phyloP scores from a whole-genome alignment of 108 stramenopile species.

The Nitzschia sp. region DNA sequence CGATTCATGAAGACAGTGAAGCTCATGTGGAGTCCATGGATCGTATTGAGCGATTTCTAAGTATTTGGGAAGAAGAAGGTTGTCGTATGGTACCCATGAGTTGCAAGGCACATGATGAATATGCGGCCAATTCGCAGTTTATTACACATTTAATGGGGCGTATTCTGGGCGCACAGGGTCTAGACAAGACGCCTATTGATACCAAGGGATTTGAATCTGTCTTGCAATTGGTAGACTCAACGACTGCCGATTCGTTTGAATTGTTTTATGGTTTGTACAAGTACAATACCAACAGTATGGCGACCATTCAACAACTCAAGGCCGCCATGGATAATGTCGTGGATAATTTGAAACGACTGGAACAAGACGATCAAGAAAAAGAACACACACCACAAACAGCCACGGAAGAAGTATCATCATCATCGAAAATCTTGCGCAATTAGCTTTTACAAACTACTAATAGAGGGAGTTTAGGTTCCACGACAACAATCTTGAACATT shows the following conservation, averaged over 20 bases:
- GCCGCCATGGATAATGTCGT: conserved; percentile 72
- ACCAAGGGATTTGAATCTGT: conserved; percentile 97
- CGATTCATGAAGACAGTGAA: conserved; percentile 70
- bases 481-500: not conserved
- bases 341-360: conserved; percentile 49
- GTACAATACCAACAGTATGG: conserved; percentile 82
- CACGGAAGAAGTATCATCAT: conserved; percentile 2
- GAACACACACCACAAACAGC: too few relatives aligned
- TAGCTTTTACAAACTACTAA: too few relatives aligned
- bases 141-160: conserved; percentile 98
- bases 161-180: conserved; percentile 90
- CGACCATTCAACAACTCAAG: conserved; percentile 58
- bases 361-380: conserved; percentile 48
- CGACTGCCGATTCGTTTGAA: conserved; percentile 97
- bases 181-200: conserved; percentile 87
- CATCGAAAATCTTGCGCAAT: conserved; percentile 7
- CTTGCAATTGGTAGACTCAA: conserved; percentile 88
- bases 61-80: conserved; percentile 97
- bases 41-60: conserved; percentile 90
- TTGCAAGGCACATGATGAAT: conserved; percentile 93
- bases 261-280: conserved; percentile 98
- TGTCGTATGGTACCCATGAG: conserved; percentile 98
- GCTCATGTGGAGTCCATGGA: conserved; percentile 74
- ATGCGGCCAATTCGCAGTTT: conserved; percentile 97
- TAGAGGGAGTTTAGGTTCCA: not conserved